Evolutionary conservation across 202 grass and related monocot species (phyloP), one percentile per base, ranked within the genome.

Genomic region (Setaria viridis): DNA sequence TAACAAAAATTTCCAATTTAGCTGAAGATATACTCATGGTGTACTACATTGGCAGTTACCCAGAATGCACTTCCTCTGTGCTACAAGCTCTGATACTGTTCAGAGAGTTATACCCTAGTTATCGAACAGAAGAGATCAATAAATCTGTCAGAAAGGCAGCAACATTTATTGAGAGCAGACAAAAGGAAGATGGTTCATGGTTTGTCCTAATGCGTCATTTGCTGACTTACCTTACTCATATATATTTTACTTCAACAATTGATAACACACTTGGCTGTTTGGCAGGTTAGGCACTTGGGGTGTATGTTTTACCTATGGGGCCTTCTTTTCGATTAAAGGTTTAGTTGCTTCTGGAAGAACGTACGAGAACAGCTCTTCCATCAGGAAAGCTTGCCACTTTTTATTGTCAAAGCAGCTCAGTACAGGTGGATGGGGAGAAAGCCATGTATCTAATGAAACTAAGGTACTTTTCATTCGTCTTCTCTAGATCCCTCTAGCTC

Each of bases 121-220:
- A 89, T 29, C 71, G 78, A 4, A 15, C 62, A 20, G 45, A 77
- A 81, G 82, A 89, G 32, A 81, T 89, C 51, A 45, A 46, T 69
- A 62, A 62, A 35, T 89, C 50, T 20, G 54, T 80, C 6, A 19
- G 21, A 68, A 85, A 34, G 7, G 16, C 70, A 70, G 67, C 77
- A 6, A 64, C 9, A 4, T 89, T 89, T 76, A 81, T 85, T 70
- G 72, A 85, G 78, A 60, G 81, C 6, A 30, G 43, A 1, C 86
- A 85, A 50, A 11, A 63, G 1, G 75, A 72, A 43, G 80, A 94
- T 73, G 89, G 89, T 1, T 49, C 83, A 84, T 82, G 59, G 59
- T 62, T 62, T 62, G 59, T 62, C 2, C 9, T 29, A 12, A 62
- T 5, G 10, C 10, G 2, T 4, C 59, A 29, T 62, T 30, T 25